Evolutionary conservation across 2,329 filamentous ascomycete species (phyloP).

Genomic region (Exophiala lecanii-corni): DNA sequence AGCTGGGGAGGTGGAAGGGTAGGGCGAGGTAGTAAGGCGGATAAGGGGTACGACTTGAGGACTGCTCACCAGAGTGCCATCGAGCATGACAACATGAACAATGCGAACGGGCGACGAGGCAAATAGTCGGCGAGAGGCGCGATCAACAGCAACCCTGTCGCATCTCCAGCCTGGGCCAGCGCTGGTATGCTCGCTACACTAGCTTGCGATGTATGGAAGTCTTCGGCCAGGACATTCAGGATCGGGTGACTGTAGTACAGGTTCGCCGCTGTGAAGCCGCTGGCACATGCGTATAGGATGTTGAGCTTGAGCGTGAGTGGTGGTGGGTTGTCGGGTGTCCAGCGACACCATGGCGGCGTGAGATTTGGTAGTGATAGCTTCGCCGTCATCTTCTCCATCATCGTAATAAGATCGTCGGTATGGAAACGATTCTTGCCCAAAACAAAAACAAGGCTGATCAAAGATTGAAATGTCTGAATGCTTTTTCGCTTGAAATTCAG

Average conservation of each 20-base stretch:
- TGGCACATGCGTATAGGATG: slow-evolving; percentile 27
- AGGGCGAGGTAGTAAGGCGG: too few species aligned
- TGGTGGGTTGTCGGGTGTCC: too few species aligned
- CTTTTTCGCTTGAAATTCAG: too few species aligned
- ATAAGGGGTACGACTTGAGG: too few species aligned
- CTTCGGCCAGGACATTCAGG: slow-evolving; percentile 65
- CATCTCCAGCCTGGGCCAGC: slow-evolving; percentile 73
- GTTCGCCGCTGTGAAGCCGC: slow-evolving; percentile 68
- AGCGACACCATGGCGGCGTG: too few species aligned
- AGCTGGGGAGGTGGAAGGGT: too few species aligned
- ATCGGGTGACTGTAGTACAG: slow-evolving; percentile 78
- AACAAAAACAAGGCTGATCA: too few species aligned
- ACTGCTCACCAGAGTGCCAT: slow-evolving; percentile 58
- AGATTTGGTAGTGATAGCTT: too few species aligned
- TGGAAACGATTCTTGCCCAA: too few species aligned
- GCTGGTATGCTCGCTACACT: slow-evolving; percentile 64
- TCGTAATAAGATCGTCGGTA: too few species aligned
- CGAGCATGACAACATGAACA: slow-evolving; percentile 62
- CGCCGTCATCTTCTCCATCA: too few species aligned
- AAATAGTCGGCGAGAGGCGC: slow-evolving; percentile 70
- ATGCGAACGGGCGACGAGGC: slow-evolving; percentile 59
- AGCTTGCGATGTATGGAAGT: slow-evolving; percentile 67
- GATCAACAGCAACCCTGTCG: slow-evolving; percentile 65
- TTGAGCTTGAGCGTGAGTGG: slow-evolving; percentile 6
- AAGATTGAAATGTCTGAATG: too few species aligned